Percentiles rank a stretch among this genome's conserved stretches.
These are phyloP conservation scores for Hawksworthiomyces lignivorus DNA, from an alignment of 2,329 filamentous ascomycete species.

Conservation along the genomic window DNA sequence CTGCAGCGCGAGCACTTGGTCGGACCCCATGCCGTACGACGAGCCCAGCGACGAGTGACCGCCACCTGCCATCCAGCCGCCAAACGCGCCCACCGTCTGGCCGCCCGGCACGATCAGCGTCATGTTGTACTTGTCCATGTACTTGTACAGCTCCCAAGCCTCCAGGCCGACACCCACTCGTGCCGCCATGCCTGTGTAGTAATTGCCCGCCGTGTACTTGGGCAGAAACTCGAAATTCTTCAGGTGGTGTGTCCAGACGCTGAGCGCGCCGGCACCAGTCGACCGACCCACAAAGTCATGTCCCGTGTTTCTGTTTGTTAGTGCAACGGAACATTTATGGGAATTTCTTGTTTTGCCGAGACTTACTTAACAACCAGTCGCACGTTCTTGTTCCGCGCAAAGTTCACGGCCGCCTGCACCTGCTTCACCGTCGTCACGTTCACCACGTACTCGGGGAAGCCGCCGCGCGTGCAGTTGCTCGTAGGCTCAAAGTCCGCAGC, in stretches of 20 bases:
- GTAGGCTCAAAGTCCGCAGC: constrained; percentile 17
- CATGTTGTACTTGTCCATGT: constrained; percentile 22
- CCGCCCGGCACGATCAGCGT: constrained; percentile 25
- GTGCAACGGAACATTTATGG: background rate
- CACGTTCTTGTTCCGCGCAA: constrained; percentile 31
- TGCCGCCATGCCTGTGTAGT: constrained; percentile 29
- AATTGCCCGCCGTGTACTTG: constrained; percentile 20
- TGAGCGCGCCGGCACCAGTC: constrained; percentile 36
- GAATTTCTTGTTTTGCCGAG: no score
- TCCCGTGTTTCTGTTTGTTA: constrained; percentile 29
- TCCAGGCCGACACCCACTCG: constrained; percentile 31
- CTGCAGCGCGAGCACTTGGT: constrained; percentile 40
- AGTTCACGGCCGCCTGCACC: constrained; percentile 32
- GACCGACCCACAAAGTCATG: constrained; percentile 40
- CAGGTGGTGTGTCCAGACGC: constrained; percentile 41
- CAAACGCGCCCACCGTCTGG: constrained; percentile 30
- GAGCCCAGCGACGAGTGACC: constrained; percentile 41
- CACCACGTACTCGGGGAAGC: constrained; percentile 30
- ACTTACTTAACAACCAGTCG: constrained; percentile 30
- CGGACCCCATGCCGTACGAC: constrained; percentile 40
- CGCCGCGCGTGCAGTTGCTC: constrained; percentile 28
- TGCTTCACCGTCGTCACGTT: constrained; percentile 29
- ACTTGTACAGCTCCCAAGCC: constrained; percentile 24
- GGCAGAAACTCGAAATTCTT: constrained; percentile 32
- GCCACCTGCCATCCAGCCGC: constrained; percentile 44